phyloP scores from a whole-genome alignment of 2,329 filamentous ascomycete genomes.

The Albophoma yamanashiensis region DNA sequence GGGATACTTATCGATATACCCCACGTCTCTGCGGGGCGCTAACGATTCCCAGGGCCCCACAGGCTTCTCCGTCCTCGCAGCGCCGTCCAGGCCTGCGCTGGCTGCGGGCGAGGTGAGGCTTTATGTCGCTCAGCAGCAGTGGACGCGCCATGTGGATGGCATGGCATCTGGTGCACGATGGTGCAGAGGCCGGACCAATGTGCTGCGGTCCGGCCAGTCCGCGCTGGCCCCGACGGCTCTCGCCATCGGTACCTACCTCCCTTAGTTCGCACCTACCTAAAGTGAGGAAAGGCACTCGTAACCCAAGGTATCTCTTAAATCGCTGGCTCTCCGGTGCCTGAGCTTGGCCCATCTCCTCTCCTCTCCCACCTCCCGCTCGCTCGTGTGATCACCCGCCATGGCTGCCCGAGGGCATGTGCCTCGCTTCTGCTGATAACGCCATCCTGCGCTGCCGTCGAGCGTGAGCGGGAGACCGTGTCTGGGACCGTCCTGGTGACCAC shows the following conservation, averaged over 20 bases:
- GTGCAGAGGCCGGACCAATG: neutral
- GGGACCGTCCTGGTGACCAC: conserved; percentile 6
- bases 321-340: neutral
- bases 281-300: too few relatives aligned
- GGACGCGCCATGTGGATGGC: neutral
- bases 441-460: neutral
- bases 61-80: neutral
- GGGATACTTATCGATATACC: conserved; percentile 8
- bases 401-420: conserved; percentile 4
- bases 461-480: neutral
- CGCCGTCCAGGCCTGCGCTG: too few relatives aligned
- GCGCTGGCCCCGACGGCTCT: neutral
- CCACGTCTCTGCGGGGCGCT: neutral
- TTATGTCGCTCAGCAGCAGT: neutral
- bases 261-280: too few relatives aligned
- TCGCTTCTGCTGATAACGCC: conserved; percentile 1
- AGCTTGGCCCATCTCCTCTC: neutral
- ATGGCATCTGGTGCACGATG: neutral
- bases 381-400: conserved; percentile 4
- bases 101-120: neutral
- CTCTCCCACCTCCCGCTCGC: neutral
- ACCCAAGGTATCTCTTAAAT: neutral
- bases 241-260: too few relatives aligned
- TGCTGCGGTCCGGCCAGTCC: neutral
- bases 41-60: neutral